A percentile compares a stretch with the other conserved stretches of the same genome.
Conservation (phyloP, 495 filamentous ascomycete species). For the Podospora tetraspora region DNA sequence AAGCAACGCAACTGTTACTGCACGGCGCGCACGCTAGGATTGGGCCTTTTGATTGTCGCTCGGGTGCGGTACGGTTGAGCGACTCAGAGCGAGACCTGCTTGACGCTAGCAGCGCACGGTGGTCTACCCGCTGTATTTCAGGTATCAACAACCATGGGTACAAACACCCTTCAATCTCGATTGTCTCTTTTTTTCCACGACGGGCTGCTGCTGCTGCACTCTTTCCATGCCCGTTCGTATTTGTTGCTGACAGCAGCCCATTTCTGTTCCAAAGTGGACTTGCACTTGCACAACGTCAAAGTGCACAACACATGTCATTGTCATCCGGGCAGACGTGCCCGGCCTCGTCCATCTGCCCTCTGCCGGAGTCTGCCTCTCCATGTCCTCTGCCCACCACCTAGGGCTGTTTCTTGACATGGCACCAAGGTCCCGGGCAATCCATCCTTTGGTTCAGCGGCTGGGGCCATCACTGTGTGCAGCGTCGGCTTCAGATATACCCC, state of each 20-base stretch:
- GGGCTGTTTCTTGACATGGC: not conserved
- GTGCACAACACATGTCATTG: slow-evolving; percentile 5
- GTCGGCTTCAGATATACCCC: slow-evolving; percentile 10
- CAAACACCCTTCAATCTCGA: slow-evolving; percentile 26
- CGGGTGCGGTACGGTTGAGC: slow-evolving; percentile 22
- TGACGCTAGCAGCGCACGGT: slow-evolving; percentile 26
- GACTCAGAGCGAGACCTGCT: slow-evolving; percentile 26
- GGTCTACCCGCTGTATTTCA: slow-evolving; percentile 22
- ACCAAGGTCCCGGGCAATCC: slow-evolving; percentile 4
- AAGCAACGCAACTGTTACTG: not conserved
- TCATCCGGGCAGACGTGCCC: not conserved
- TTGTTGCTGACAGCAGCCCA: not conserved
- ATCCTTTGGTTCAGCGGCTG: slow-evolving; percentile 9
- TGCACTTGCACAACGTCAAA: slow-evolving; percentile 1
- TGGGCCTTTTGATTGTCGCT: slow-evolving; percentile 26
- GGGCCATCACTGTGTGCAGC: not conserved
- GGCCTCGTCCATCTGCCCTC: not conserved
- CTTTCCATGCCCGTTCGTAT: not conserved
- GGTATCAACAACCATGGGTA: slow-evolving; percentile 20
- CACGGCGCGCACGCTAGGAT: slow-evolving; percentile 18
- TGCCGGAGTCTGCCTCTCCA: too few relatives aligned
- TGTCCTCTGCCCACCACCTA: too few relatives aligned
- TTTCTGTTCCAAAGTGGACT: not conserved
- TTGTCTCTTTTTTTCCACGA: slow-evolving; percentile 6
- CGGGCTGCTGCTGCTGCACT: not conserved